Evolutionary conservation across 768 basidiomycete genomes (phyloP).

Genomic region (Xerocomellus intermedius): DNA sequence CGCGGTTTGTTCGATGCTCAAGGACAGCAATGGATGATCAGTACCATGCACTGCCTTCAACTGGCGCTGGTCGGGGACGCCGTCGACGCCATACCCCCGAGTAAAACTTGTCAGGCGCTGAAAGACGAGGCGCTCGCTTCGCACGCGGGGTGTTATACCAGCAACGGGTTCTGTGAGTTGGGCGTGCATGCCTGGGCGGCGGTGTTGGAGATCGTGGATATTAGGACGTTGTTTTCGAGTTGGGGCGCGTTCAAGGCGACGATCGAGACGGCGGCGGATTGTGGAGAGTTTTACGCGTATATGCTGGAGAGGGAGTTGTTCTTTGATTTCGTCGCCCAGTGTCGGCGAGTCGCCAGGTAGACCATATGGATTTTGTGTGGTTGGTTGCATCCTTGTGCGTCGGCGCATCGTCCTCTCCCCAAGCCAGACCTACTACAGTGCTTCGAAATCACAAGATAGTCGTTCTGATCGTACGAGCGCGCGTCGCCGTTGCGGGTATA

Average conservation of each 20-base stretch:
- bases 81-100: slow-evolving; percentile 17
- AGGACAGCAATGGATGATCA: slow-evolving; percentile 44
- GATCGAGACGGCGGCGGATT: slow-evolving; percentile 6
- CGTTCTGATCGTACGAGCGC: too few relatives aligned
- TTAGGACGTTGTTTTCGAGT: slow-evolving; percentile 12
- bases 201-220: slow-evolving; percentile 34
- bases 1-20: slow-evolving; percentile 27
- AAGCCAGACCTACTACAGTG: too few relatives aligned
- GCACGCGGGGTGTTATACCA: slow-evolving; percentile 41
- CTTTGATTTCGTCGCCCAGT: too few relatives aligned
- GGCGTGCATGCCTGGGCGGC: slow-evolving; percentile 35
- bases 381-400: too few relatives aligned
- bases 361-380: too few relatives aligned
- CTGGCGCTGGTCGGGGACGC: slow-evolving; percentile 38
- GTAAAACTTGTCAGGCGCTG: slow-evolving; percentile 32
- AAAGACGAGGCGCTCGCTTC: slow-evolving; percentile 40
- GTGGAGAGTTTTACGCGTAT: slow-evolving; percentile 13
- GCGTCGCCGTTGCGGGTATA: too few relatives aligned
- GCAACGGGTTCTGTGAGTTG: slow-evolving; percentile 43
- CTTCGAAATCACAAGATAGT: too few relatives aligned
- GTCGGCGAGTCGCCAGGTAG: too few relatives aligned
- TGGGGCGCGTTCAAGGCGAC: slow-evolving; percentile 18
- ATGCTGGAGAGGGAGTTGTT: slow-evolving; percentile 12
- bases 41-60: slow-evolving; percentile 49
- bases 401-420: too few relatives aligned